These are phyloP conservation scores for Globisporangium irregulare DNA, from an alignment of 352 stramenopile species.

Conservation along the genomic window DNA sequence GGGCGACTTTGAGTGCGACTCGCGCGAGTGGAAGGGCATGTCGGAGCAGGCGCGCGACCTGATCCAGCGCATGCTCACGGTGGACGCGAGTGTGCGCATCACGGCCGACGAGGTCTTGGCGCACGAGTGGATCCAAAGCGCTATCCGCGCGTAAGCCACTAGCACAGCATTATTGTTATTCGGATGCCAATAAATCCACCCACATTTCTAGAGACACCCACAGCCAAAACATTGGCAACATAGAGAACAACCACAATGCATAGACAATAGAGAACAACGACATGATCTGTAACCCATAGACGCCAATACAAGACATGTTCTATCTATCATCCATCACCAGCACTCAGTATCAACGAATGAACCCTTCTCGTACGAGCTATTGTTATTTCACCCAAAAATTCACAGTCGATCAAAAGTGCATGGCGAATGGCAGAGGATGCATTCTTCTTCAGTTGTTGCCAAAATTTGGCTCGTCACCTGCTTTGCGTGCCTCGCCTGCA, in stretches of 20 bases:
- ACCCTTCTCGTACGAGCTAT: background rate
- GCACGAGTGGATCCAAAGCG: constrained; percentile 41
- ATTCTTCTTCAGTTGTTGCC: background rate
- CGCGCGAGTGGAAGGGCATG: constrained; percentile 32
- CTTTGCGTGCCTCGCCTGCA: background rate
- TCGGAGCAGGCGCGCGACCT: constrained; percentile 40
- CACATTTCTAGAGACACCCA: background rate
- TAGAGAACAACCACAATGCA: background rate
- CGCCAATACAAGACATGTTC: background rate
- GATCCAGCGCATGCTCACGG: constrained; percentile 36
- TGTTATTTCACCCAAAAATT: background rate
- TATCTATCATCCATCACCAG: background rate
- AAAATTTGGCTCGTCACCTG: background rate
- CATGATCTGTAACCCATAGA: background rate
- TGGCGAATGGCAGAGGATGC: background rate
- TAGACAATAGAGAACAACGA: background rate
- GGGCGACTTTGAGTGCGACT: constrained; percentile 36
- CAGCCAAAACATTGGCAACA: background rate
- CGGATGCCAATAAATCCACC: background rate
- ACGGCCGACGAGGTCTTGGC: constrained; percentile 45
- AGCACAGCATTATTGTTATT: background rate
- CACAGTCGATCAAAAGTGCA: background rate
- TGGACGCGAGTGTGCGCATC: constrained; percentile 40
- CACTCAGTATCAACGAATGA: background rate
- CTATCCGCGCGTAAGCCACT: background rate